Evolutionary conservation across 1,139 yeast species (phyloP), one percentile per base, ranked within the genome.

Genomic region (Geotrichum macrosporum): DNA sequence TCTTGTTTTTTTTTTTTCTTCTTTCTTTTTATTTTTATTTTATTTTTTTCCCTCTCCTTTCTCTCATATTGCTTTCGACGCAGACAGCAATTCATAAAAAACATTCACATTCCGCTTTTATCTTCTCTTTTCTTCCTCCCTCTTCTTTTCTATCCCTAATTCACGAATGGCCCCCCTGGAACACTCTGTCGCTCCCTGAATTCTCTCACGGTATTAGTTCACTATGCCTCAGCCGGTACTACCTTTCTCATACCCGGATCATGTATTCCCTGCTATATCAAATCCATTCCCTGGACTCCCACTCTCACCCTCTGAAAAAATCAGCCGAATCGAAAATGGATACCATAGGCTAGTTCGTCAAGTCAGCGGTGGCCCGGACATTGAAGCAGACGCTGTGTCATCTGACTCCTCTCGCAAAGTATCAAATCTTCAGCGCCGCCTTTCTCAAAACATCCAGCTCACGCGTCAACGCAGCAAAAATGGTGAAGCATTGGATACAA

Each of bases 201-300:
- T 24, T 10, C 10, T 27, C 2, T 32, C n/a, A n/a, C n/a, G n/a
- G n/a, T n/a, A n/a, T n/a, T n/a, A n/a, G 4, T 18, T 5, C 34
- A 26, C 29, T 47, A 33, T 55, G 57, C 44, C 43, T 20, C 40
- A 30, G 27, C 35, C 35, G 31, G 46, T 43, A 24, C 15, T 12
- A 6, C 29, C 45, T 46, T 64, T 65, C 42, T 46, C 29, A 26
- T 65, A 55, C 51, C 67, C 68, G 6, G 66, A 64, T 47, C 50
- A 54, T 29, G 51, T 63, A 34, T 65, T 65, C 38, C 69, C 69
- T 0, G 50, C 44, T 32, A 57, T 62, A 19, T 41, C 44, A n/a
- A 44, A 53, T n/a, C 58, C 60, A n/a, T 58, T 60, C 31, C 55
- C 62, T 5, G 61, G 59, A 12, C 50, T 57, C 16, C 66, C 67